phyloP scores from a whole-genome alignment of 371 early-diverging fungal genomes.

The Dichotomocladium elegans region DNA sequence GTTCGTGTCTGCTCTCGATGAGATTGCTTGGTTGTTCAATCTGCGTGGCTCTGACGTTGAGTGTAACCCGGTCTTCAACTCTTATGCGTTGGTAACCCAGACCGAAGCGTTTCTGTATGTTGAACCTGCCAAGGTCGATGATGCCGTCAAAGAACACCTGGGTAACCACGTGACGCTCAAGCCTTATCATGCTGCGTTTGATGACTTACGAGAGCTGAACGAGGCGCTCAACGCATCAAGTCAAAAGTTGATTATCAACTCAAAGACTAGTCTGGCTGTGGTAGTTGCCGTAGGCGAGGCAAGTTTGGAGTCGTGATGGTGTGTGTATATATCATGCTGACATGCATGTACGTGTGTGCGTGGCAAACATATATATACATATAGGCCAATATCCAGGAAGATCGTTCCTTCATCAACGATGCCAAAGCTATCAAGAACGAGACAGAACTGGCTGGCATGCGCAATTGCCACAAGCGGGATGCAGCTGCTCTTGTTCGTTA shows the following conservation, averaged over 20 bases:
- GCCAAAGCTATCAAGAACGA: slow-evolving; percentile 94
- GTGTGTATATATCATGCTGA: too few species aligned
- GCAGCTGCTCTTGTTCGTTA: slow-evolving; percentile 87
- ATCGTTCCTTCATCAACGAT: slow-evolving; percentile 66
- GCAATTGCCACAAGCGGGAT: slow-evolving; percentile 89
- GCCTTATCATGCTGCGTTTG: slow-evolving; percentile 79
- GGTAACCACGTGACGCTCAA: slow-evolving; percentile 55
- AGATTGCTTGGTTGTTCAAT: slow-evolving; percentile 96
- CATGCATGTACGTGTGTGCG: too few species aligned
- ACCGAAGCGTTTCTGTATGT: slow-evolving; percentile 73
- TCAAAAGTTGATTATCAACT: slow-evolving; percentile 54
- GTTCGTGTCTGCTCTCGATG: slow-evolving; percentile 83
- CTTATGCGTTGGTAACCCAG: slow-evolving; percentile 79
- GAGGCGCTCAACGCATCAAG: slow-evolving; percentile 23
- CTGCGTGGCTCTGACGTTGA: slow-evolving; percentile 94
- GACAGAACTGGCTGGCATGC: slow-evolving; percentile 89
- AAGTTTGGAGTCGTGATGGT: too few species aligned
- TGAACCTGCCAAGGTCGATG: slow-evolving; percentile 59
- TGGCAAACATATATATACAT: slow-evolving; percentile 43
- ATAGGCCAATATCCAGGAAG: slow-evolving; percentile 44
- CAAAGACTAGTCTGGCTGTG: slow-evolving; percentile 68
- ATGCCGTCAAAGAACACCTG: slow-evolving; percentile 67
- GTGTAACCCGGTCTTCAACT: slow-evolving; percentile 97
- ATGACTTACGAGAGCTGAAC: slow-evolving; percentile 53
- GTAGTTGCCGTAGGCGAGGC: slow-evolving; percentile 50